Evolutionary conservation across 306 rosid species (phyloP).

Genomic region (Cicer arietinum): DNA sequence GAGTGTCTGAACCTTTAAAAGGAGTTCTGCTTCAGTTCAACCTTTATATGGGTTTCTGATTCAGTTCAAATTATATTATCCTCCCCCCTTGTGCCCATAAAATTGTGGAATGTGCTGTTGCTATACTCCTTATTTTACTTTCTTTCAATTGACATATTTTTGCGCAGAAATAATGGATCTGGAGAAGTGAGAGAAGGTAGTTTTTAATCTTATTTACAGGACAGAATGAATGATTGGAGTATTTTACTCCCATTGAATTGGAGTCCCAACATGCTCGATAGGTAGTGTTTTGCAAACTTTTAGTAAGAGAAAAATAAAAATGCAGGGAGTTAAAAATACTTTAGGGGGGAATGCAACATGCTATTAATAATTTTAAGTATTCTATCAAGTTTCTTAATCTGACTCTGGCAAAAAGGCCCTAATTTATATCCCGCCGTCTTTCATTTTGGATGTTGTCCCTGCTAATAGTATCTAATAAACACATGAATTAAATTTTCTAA

Average conservation of each 20-base stretch:
- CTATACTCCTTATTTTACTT: not conserved
- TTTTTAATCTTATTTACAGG: slow-evolving; percentile 5
- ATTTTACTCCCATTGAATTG: slow-evolving; percentile 4
- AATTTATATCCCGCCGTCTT: not conserved
- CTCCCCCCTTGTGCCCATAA: not conserved
- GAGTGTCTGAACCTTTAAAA: not conserved
- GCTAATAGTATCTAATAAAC: slow-evolving; percentile 16
- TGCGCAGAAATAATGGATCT: slow-evolving; percentile 9
- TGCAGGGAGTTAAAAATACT: slow-evolving; percentile 19
- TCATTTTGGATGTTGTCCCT: slow-evolving; percentile 1
- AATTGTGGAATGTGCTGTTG: slow-evolving; percentile 14
- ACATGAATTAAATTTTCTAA: not conserved
- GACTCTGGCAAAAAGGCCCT: slow-evolving; percentile 18
- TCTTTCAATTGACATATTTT: not conserved
- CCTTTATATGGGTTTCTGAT: slow-evolving; percentile 2
- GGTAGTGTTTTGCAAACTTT: slow-evolving; percentile 19
- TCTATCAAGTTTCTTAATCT: slow-evolving; percentile 14
- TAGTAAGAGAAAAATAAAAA: slow-evolving; percentile 14
- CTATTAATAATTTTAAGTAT: not conserved
- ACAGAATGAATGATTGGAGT: not conserved
- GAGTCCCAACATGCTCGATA: not conserved
- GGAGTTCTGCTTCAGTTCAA: slow-evolving; percentile 1
- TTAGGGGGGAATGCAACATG: slow-evolving; percentile 18
- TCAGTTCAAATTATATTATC: not conserved
- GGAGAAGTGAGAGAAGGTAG: not conserved